These are phyloP conservation scores for Magnusiomyces suaveolens DNA, from an alignment of 1,139 yeast species.

Conservation along the genomic window DNA sequence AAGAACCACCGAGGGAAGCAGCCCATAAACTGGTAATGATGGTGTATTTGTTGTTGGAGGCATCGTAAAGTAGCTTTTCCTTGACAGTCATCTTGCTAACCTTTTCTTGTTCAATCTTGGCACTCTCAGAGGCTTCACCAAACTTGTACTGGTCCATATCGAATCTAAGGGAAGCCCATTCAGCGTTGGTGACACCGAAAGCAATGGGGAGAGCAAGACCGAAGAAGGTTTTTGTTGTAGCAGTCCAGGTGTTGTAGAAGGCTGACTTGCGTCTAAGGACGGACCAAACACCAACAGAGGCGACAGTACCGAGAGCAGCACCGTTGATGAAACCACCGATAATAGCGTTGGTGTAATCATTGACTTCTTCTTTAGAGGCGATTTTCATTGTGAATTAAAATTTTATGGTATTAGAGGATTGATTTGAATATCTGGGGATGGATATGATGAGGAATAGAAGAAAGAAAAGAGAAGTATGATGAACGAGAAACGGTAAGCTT, in stretches of 20 bases:
- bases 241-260: conserved; percentile 17
- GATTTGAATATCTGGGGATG: not conserved
- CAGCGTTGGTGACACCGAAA: conserved; percentile 29
- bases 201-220: conserved; percentile 26
- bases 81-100: conserved; percentile 6
- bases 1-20: conserved; percentile 73
- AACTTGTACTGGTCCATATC: conserved; percentile 19
- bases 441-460: no score
- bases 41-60: conserved; percentile 54
- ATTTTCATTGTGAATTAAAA: conserved; percentile 57
- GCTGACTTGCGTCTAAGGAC: conserved; percentile 19
- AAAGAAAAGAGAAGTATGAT: not conserved
- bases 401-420: not conserved
- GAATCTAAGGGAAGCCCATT: conserved; percentile 29
- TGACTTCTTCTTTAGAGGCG: conserved; percentile 53
- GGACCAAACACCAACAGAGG: conserved; percentile 38
- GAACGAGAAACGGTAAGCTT: not conserved
- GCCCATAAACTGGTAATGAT: conserved; percentile 79
- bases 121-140: conserved; percentile 10
- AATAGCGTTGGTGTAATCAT: conserved; percentile 51
- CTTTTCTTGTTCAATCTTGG: conserved; percentile 1
- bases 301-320: conserved; percentile 43
- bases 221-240: conserved; percentile 23
- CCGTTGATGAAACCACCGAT: conserved; percentile 57
- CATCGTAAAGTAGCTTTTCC: conserved; percentile 11